Evolutionary conservation across 257 asterid genomes (phyloP).

Genomic region (Verbena officinalis): DNA sequence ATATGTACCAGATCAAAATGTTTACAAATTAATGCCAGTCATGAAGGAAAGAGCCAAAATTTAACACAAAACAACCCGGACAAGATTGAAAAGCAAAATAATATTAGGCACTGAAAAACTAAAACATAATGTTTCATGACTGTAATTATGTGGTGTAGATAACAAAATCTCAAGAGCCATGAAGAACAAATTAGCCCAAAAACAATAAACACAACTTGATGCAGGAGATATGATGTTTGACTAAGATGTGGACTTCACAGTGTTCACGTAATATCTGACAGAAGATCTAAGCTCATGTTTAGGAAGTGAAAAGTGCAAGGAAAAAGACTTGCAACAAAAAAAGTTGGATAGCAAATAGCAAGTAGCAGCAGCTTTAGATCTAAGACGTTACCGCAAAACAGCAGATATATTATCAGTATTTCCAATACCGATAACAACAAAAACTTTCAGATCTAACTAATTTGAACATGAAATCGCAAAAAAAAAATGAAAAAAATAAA

Average conservation of each 20-base stretch:
- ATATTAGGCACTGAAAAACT: background rate
- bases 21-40: background rate
- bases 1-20: background rate
- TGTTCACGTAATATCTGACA: background rate
- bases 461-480: background rate
- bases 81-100: too few relatives aligned
- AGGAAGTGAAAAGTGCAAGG: background rate
- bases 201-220: background rate
- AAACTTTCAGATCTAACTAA: constrained; percentile 7
- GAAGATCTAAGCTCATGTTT: background rate
- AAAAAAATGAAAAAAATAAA: background rate
- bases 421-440: background rate
- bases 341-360: too few relatives aligned
- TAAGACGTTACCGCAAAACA: background rate
- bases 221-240: background rate
- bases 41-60: background rate
- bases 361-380: constrained; percentile 1
- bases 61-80: too few relatives aligned
- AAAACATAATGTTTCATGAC: background rate
- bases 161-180: background rate
- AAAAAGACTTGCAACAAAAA: too few relatives aligned
- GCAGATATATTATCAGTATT: too few relatives aligned
- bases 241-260: background rate
- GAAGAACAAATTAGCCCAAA: background rate
- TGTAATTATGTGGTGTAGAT: background rate